phyloP scores from a whole-genome alignment of 345 rosid genomes.

The Arabis alpina region DNA sequence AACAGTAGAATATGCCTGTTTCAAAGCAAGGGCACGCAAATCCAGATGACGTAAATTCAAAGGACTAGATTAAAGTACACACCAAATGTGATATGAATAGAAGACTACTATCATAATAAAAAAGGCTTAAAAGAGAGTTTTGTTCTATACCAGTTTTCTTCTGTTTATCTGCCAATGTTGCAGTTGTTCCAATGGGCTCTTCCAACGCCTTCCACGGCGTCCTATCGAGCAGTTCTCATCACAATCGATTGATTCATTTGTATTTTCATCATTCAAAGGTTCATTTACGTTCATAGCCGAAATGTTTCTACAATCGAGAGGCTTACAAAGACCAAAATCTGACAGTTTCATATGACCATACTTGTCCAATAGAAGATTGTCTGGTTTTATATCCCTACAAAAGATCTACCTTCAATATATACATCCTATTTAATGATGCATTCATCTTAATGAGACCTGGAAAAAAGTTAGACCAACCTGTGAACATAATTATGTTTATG shows the following conservation, averaged over 20 bases:
- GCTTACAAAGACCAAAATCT: constrained; percentile 99
- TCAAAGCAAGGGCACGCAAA: constrained; percentile 31
- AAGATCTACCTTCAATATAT: constrained; percentile 27
- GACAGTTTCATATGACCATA: constrained; percentile 92
- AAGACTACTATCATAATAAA: background rate
- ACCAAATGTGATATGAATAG: background rate
- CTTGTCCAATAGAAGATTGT: constrained; percentile 88
- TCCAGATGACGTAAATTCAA: constrained; percentile 8
- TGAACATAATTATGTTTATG: constrained; percentile 92
- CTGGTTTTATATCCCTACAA: constrained; percentile 95
- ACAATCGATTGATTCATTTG: constrained; percentile 65
- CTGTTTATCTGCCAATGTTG: constrained; percentile 93
- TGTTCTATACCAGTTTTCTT: constrained; percentile 69
- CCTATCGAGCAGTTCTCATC: constrained; percentile 58
- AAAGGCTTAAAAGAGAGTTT: constrained; percentile 25
- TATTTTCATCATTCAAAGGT: constrained; percentile 66
- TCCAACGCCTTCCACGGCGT: constrained; percentile 71
- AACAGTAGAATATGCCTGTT: constrained; percentile 88
- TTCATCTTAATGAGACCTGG: background rate
- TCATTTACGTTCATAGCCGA: constrained; percentile 75
- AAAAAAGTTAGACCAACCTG: constrained; percentile 55
- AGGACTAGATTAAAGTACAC: background rate
- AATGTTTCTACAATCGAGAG: constrained; percentile 81
- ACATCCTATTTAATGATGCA: constrained; percentile 4
- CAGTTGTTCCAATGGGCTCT: constrained; percentile 78